Percentiles rank a stretch among this genome's conserved stretches.
Conservation (phyloP, 805 yeast species). For the Candida sphagnicola region DNA sequence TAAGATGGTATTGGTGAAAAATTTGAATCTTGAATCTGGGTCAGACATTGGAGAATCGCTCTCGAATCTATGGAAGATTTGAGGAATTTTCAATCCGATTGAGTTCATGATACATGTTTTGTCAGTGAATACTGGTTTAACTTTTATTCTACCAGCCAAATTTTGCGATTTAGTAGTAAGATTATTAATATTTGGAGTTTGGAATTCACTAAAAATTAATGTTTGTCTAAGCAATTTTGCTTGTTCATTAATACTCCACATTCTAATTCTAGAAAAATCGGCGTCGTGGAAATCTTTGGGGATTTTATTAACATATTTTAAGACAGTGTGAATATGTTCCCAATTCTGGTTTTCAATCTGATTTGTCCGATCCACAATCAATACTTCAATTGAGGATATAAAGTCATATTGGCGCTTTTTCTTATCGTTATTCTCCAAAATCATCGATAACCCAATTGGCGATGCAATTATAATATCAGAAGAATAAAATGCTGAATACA, state of each 20-base stretch:
- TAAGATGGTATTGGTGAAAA: conserved; percentile 67
- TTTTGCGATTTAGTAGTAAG: conserved; percentile 45
- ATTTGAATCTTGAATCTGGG: conserved; percentile 79
- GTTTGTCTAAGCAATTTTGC: conserved; percentile 72
- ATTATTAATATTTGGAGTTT: conserved; percentile 78
- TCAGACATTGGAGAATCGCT: conserved; percentile 53
- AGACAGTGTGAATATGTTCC: conserved; percentile 69
- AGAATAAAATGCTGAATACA: conserved; percentile 78
- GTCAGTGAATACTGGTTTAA: conserved; percentile 43
- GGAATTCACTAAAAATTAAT: conserved; percentile 66
- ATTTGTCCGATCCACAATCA: conserved; percentile 78
- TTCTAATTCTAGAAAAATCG: conserved; percentile 86
- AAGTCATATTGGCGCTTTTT: conserved; percentile 71
- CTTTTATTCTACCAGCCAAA: conserved; percentile 57
- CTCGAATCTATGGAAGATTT: conserved; percentile 70
- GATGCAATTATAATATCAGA: conserved; percentile 88
- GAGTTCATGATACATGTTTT: conserved; percentile 55
- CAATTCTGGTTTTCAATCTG: conserved; percentile 90
- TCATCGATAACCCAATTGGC: conserved; percentile 78
- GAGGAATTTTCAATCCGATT: conserved; percentile 63
- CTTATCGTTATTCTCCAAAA: conserved; percentile 59
- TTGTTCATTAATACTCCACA: conserved; percentile 89
- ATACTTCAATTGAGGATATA: conserved; percentile 80
- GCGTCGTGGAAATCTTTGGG: conserved; percentile 77
- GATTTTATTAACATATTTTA: conserved; percentile 66